These are phyloP conservation scores for Leccinum barrowsii DNA, from an alignment of 768 basidiomycete genomes.

Conservation along the genomic window DNA sequence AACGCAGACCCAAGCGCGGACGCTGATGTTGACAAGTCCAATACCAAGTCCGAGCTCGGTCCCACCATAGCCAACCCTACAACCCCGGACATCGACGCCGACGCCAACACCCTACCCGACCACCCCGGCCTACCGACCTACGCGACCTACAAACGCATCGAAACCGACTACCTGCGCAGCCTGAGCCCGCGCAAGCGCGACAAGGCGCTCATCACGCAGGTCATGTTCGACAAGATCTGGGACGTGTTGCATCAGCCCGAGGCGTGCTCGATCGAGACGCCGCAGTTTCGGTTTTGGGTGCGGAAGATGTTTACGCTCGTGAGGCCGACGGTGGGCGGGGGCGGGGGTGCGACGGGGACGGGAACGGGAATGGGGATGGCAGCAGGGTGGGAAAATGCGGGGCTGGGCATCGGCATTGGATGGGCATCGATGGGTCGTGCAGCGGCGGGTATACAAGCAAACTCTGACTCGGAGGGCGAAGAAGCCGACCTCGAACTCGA, in stretches of 20 bases:
- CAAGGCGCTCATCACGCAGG: slow-evolving; percentile 72
- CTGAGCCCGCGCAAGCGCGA: slow-evolving; percentile 56
- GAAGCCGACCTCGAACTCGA: slow-evolving; percentile 14
- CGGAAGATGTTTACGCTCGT: slow-evolving; percentile 73
- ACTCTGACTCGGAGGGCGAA: slow-evolving; percentile 4
- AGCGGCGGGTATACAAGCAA: neutral
- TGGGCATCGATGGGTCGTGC: neutral
- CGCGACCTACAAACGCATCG: slow-evolving; percentile 55
- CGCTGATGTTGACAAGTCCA: neutral
- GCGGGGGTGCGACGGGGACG: slow-evolving; percentile 12
- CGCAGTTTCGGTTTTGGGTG: slow-evolving; percentile 81
- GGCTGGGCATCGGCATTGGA: neutral
- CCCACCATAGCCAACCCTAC: neutral
- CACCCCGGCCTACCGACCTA: slow-evolving; percentile 59
- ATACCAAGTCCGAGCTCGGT: neutral
- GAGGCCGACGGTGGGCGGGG: slow-evolving; percentile 14
- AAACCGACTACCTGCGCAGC: slow-evolving; percentile 53
- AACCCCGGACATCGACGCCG: neutral
- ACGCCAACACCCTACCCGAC: slow-evolving; percentile 6
- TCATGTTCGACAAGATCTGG: slow-evolving; percentile 70
- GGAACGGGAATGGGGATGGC: neutral
- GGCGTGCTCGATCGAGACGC: slow-evolving; percentile 42
- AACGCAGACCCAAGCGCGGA: neutral
- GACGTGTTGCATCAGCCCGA: slow-evolving; percentile 57
- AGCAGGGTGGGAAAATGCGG: neutral